Evolutionary conservation across 2,329 filamentous ascomycete genomes (phyloP), one percentile per base, ranked within the genome.

Genomic region (Aspergillus spinulosporus): DNA sequence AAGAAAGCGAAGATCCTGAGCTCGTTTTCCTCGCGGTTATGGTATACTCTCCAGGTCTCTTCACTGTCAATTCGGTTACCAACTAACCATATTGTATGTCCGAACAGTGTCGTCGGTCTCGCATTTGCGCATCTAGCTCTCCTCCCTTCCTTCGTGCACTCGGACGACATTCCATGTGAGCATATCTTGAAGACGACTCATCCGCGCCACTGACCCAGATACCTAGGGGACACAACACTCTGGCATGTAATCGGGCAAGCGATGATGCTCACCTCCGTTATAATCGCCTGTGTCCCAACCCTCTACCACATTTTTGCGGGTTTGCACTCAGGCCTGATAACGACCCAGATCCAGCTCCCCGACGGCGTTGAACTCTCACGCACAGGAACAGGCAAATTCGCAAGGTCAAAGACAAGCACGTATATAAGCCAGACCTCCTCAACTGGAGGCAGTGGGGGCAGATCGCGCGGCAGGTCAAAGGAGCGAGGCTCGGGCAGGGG

Each of bases 221-320:
- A 12, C 39, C 31, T 11, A 58, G 66, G 66, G 66, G 52, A 59
- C 7, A 56, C 63, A 5, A 52, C 62, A 28, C 43, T 47, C 43
- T 60, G 60, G 21, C 54, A 55, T 11, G 58, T 59, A 29, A 54
- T 59, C 52, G 49, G 56, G 11, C 65, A 68, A 42, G 54, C 62
- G 36, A 68, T 66, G 59, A 63, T 68, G 59, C 59, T 64, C 37
- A 59, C 61, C 3, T 59, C 62, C 14, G 52, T 69, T 26, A 61
- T 60, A 14, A 59, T 64, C 32, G 63, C 65, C 26, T 67, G 65
- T 36, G 43, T 68, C 14, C 67, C 67, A 9, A 66, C 64, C 1
- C 53, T 67, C 12, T 66, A 64, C 53, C 65, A 66, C 43, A 63
- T 68, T 11, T 64, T 66, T 36, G 62, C 64, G 11, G 65, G 65